A percentile compares a stretch with the other conserved stretches of the same genome.
Evolutionary conservation across 2,329 filamentous ascomycete species (phyloP).

Genomic region (Aspergillus uvarum): DNA sequence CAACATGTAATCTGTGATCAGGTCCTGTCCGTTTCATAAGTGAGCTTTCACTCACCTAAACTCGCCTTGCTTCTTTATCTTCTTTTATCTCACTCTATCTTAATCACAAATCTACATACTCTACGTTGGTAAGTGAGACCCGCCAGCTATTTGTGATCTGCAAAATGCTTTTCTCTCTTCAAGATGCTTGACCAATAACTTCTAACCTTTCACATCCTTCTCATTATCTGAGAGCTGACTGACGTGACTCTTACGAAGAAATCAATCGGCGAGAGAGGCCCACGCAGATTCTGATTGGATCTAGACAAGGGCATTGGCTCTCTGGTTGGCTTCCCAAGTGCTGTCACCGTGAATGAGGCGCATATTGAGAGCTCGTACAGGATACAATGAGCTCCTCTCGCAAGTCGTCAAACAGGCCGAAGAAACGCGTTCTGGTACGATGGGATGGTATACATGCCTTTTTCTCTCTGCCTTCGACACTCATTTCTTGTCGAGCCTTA

Average conservation of each 20-base stretch:
- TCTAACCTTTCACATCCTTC: neutral
- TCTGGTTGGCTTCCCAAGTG: neutral
- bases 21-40: neutral
- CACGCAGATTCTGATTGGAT: neutral
- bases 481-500: neutral
- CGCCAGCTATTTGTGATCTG: no score
- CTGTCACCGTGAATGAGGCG: neutral
- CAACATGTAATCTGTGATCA: neutral
- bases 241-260: neutral
- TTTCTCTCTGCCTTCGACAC: neutral
- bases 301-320: neutral
- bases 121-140: no score
- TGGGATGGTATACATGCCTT: constrained; percentile 42
- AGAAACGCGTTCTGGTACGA: constrained; percentile 41
- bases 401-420: constrained; percentile 26
- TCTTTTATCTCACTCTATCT: no score
- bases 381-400: constrained; percentile 5
- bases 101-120: no score
- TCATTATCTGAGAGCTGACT: neutral
- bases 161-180: no score
- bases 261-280: neutral
- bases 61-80: neutral
- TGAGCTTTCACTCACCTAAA: neutral
- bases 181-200: neutral
- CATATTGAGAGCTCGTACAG: neutral